Base-by-base conservation (phyloP, 768 basidiomycete genomes). In the Artomyces pyxidatus region DNA sequence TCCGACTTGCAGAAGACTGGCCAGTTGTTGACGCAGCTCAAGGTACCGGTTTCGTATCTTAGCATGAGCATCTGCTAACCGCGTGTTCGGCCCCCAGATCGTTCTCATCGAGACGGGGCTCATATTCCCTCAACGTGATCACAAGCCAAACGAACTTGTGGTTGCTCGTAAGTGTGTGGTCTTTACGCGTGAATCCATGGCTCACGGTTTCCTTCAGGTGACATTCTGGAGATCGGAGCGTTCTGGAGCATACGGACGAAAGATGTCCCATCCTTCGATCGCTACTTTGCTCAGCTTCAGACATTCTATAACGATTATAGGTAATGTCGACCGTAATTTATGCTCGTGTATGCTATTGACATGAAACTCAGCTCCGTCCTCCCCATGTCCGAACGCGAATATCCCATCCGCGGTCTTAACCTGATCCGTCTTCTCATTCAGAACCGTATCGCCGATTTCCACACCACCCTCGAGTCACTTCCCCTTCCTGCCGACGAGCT, bases 391-490 rank as follows among this genome's bases (percentile, higher is more conserved):
- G 79, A 84, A 51, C 83, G 86, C 63, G 89, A 94, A 69, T 88
- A 81, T 56, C 79, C 92, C 41, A 82, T 96, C 50, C 85, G 89
- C 42, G 93, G 94, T 6, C 81, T 99, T 28, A 86, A 95, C 63
- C 88, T 99, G 65, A 91, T 97, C 62, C 86, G 89, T 40, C 81
- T 97, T 51, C 82, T 99, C 59, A 91, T 90, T 8, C 89, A 91
- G 64, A 96, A 96, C 67, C 84, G 91, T 62, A 95, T 97, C 58
- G 93, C 95, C 28, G 90, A 95, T 65, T 98, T 98, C 71, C 95
- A 99, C 66, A 96, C 93, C 19, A 84, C 91, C 11, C 80, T 99
- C 42, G 95, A 99, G 65, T 88, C 89, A 30, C 78, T 99, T 26
- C 83, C 83, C 2, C 63, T 80, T 29, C 77, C 80, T 37, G 80